Percentiles rank a stretch among this genome's conserved stretches.
phyloP scores from a whole-genome alignment of 2,329 filamentous ascomycete genomes.

The Cladorrhinum sp. region DNA sequence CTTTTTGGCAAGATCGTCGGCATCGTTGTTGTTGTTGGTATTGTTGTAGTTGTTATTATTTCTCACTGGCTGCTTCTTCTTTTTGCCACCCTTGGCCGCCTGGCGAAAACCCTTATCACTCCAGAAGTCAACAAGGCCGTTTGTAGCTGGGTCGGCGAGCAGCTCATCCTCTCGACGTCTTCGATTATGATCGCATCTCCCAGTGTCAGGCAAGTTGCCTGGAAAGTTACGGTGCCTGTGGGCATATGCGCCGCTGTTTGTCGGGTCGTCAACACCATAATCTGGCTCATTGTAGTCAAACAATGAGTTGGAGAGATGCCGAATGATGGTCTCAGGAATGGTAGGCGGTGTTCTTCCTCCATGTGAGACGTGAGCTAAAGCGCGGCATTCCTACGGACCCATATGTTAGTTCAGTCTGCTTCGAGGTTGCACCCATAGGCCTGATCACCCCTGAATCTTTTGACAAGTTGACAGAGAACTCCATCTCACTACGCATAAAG shows the following conservation, averaged over 20 bases:
- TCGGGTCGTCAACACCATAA: constrained; percentile 29
- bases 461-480: background rate
- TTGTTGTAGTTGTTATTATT: constrained; percentile 38
- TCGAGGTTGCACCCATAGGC: background rate
- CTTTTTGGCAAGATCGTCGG: constrained; percentile 36
- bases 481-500: background rate
- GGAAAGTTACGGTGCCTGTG: constrained; percentile 26
- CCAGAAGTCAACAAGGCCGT: constrained; percentile 54
- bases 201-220: constrained; percentile 24
- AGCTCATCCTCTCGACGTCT: constrained; percentile 34
- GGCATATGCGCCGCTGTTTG: constrained; percentile 33
- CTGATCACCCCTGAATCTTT: background rate
- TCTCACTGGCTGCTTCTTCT: constrained; percentile 41
- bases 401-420: constrained; percentile 11
- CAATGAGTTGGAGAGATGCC: constrained; percentile 29
- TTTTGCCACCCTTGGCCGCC: constrained; percentile 57
- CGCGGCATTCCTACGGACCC: constrained; percentile 6
- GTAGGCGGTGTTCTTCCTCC: background rate
- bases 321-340: background rate
- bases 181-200: constrained; percentile 17
- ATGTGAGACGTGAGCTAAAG: constrained; percentile 8
- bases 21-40: constrained; percentile 45
- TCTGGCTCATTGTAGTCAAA: background rate
- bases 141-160: constrained; percentile 45
- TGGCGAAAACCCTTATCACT: constrained; percentile 54